A percentile compares a stretch with the other conserved stretches of the same genome.
phyloP scores from a whole-genome alignment of 306 rosid genomes.

The Dicorynia guianensis region DNA sequence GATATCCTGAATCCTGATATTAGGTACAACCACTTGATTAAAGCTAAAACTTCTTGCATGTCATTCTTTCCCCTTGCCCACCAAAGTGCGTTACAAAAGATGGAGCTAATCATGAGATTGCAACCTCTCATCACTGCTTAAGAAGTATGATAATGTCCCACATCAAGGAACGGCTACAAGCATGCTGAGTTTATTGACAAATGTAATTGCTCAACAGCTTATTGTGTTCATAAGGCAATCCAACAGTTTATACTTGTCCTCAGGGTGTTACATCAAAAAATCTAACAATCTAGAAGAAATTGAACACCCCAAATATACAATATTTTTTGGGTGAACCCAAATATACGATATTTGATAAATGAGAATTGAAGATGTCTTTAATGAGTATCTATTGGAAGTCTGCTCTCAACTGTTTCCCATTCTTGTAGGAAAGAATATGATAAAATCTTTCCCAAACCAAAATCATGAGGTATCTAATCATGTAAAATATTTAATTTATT shows the following conservation, averaged over 20 bases:
- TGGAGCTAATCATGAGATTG: too few relatives aligned
- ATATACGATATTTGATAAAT: background rate
- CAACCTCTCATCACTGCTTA: too few relatives aligned
- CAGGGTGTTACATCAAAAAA: background rate
- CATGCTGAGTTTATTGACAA: too few relatives aligned
- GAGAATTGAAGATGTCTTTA: background rate
- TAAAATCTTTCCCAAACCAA: constrained; percentile 23
- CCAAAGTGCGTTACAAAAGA: too few relatives aligned
- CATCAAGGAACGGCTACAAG: too few relatives aligned
- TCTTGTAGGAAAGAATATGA: constrained; percentile 2
- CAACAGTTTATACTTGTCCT: background rate
- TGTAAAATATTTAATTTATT: constrained; percentile 38
- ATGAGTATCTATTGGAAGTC: constrained; percentile 13
- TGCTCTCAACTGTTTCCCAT: constrained; percentile 20
- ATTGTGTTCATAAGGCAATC: constrained; percentile 10
- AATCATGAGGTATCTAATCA: constrained; percentile 29
- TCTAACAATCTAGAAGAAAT: background rate
- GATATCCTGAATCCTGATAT: too few relatives aligned
- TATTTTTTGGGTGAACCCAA: too few relatives aligned
- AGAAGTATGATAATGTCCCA: too few relatives aligned
- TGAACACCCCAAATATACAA: background rate
- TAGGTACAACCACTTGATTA: too few relatives aligned
- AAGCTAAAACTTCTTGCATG: too few relatives aligned
- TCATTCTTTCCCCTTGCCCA: too few relatives aligned
- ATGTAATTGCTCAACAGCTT: constrained; percentile 32